Base-by-base conservation (phyloP, 2,329 filamentous ascomycete genomes). In the Diaporthe eres region DNA sequence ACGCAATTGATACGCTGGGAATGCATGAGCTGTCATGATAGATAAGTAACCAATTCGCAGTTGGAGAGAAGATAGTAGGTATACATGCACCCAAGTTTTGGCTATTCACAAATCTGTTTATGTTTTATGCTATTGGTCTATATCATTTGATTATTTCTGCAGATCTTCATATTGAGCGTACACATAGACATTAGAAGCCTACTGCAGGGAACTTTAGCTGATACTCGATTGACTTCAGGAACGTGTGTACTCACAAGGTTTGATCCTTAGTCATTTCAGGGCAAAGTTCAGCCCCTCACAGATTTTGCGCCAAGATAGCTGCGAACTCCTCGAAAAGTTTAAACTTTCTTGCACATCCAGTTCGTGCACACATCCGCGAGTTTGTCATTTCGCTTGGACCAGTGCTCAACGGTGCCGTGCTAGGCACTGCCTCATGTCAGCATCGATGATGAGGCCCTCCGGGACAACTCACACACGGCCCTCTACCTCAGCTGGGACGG, bases 401-500 rank as follows among this genome's bases (percentile, higher is more conserved):
- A 39, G 3, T 53, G 63, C 63, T 68, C 31, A 68, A 49, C 63
- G 44, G 44, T 53, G 63, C 47, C 65, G 22, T 39, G 47, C 31
- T 68, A 42, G 65, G 65, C 47, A 42, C 47, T 42, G 65, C 65
- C 65, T 68, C 65, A 68, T 9, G 22, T 39, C 65, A 37, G 47
- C 65, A 6, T 39, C 47, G 47, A 53, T 10, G 31, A 53, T 19
- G 65, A 42, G 31, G 8, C 15, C 34, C 31, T 25, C 4, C 6
- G 12, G 15, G 49, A 25, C 12, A 9, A 49, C 2, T 39, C 47
- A 25, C 57, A 68, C 63, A 68, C 47, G 47, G 63, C 31, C 31
- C 65, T 68, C 47, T 47, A 28, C 65, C 65, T 53, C 47, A 53
- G 44, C 65, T 68, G 31, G 65, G 47, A 68, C 65, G 65, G 65